phyloP scores from a whole-genome alignment of 2,329 filamentous ascomycete species.

The Fusarium sp. region DNA sequence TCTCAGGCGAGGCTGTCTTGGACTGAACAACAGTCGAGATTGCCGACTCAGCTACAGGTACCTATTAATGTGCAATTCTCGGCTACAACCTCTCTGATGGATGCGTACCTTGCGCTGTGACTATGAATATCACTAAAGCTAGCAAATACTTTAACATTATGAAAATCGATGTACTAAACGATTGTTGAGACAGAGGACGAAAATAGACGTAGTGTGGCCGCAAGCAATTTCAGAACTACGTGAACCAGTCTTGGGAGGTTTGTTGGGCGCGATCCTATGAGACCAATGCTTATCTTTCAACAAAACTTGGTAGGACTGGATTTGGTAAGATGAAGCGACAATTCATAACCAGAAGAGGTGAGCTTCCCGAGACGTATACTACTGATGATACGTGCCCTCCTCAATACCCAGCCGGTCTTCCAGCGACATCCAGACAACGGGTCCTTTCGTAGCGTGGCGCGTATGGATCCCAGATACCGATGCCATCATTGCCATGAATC shows the following conservation, averaged over 20 bases:
- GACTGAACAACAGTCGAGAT: neutral
- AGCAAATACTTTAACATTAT: neutral
- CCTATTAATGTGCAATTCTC: neutral
- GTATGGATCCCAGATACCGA: neutral
- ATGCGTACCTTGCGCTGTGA: neutral
- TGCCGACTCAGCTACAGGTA: neutral
- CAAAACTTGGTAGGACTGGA: neutral
- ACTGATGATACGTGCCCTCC: neutral
- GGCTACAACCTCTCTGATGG: fast-evolving
- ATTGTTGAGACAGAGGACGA: too few species aligned
- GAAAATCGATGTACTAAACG: neutral
- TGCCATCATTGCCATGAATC: neutral
- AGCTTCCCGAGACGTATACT: neutral
- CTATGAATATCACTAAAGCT: neutral
- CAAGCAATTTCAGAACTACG: neutral
- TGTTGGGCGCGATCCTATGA: neutral
- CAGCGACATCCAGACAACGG: too few species aligned
- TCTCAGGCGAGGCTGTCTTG: neutral
- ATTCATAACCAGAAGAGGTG: neutral
- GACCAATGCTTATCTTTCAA: neutral
- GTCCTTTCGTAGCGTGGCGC: too few species aligned
- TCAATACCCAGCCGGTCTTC: neutral
- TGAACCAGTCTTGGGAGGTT: neutral
- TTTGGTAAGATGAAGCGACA: too few species aligned
- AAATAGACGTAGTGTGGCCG: too few species aligned